Evolutionary conservation across 768 basidiomycete genomes (phyloP), one percentile per base, ranked within the genome.

Genomic region (Russula sp.): DNA sequence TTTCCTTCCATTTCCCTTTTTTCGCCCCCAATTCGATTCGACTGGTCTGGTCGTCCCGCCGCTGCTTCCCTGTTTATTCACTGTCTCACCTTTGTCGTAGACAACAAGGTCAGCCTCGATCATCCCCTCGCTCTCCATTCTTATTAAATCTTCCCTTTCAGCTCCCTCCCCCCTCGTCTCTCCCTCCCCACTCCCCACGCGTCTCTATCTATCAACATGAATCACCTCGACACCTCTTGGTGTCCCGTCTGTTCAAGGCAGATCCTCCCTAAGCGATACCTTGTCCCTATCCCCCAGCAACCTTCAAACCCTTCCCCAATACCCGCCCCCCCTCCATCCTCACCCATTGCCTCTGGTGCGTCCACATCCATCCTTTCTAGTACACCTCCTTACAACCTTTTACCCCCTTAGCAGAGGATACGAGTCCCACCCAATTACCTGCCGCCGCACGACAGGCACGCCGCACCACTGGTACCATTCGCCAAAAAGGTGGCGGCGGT

Each of bases 211-310:
- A 46, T 56, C 53, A n/a, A 34, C 39, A 67, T 67, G 66, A 59
- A 67, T 52, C 65, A 65, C 41, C 51, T 84, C 75, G 88, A 89
- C 75, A 79, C 85, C 64, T 77, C 83, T 59, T 93, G 87, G 86
- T 92, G 90, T 80, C 87, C 87, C 53, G 83, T 82, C 69, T 93
- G 90, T 77, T 81, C 84, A 68, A 77, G 82, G 67, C 85, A 86
- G 65, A 90, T 93, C 66, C 75, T 82, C n/a, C 90, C 90, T n/a
- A 89, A 88, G 70, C 85, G 87, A 65, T 76, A 74, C 65, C 78
- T 77, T 13, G 79, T 88, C 60, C 72, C 81, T 36, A 69, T 83
- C 58, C 63, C 69, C 58, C 66, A 70, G 32, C 73, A 65, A 14
- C 67, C 56, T 25, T 58, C 69, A 68, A 45, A 38, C n/a, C 56